A percentile compares a stretch with the other conserved stretches of the same genome.
Conservation (phyloP, 768 basidiomycete species). For the Albatrellus ellisii region DNA sequence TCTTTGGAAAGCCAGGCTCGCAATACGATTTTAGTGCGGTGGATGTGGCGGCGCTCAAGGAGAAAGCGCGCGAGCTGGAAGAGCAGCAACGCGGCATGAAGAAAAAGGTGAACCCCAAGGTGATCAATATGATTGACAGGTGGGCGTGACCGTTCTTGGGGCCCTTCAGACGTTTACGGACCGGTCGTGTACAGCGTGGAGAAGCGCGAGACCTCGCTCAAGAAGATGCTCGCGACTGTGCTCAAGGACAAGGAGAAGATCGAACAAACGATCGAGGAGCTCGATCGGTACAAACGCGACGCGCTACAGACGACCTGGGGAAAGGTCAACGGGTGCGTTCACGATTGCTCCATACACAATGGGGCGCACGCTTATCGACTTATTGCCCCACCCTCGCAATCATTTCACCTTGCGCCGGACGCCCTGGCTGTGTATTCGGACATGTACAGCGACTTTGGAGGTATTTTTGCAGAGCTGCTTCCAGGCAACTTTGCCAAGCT, state of each 20-base stretch:
- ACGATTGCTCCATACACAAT: background rate
- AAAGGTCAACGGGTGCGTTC: conserved; percentile 77
- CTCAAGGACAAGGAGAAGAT: conserved; percentile 92
- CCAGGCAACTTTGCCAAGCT: conserved; percentile 96
- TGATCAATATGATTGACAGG: conserved; percentile 93
- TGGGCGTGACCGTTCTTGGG: conserved; percentile 23
- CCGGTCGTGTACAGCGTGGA: conserved; percentile 50
- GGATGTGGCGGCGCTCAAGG: conserved; percentile 45
- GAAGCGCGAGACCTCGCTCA: conserved; percentile 78
- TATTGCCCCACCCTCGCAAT: no score
- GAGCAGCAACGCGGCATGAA: conserved; percentile 75
- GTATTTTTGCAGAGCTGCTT: conserved; percentile 88
- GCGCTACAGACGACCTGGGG: conserved; percentile 92
- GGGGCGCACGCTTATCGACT: no score
- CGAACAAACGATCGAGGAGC: conserved; percentile 82
- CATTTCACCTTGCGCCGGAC: no score
- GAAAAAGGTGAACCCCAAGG: conserved; percentile 92
- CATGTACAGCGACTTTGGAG: conserved; percentile 91
- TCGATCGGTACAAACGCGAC: conserved; percentile 90
- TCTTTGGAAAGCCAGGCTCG: conserved; percentile 72
- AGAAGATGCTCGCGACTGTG: conserved; percentile 81
- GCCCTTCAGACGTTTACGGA: conserved; percentile 4
- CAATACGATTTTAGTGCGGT: conserved; percentile 67
- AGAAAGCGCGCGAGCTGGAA: conserved; percentile 64
- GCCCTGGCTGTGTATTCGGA: no score